Evolutionary conservation across 805 yeast species (phyloP), one percentile per base, ranked within the genome.

Genomic region (Candida tallmaniae): DNA sequence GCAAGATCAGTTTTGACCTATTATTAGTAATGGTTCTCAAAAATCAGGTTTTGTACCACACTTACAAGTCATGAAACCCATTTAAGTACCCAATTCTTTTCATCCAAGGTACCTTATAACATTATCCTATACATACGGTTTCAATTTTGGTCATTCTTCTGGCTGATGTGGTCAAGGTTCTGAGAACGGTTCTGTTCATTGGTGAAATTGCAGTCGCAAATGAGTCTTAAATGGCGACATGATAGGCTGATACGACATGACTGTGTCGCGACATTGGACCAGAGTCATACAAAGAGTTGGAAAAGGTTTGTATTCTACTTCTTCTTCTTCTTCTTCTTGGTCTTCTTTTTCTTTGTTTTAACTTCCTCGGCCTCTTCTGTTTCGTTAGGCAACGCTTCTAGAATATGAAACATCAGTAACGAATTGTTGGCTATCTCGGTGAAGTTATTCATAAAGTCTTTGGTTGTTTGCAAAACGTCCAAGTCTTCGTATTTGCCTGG

Each of bases 1-100:
- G 97, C 96, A 47, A 68, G 69, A 44, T 77, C 68, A 34, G 95
- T 78, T 50, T 73, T 70, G 39, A 86, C 80, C 73, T 65, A 39
- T 21, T 22, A 38, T 34, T 38, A 38, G 40, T 32, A 29, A 7
- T 40, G n/a, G n/a, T n/a, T n/a, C n/a, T n/a, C n/a, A n/a, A n/a
- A n/a, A n/a, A n/a, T n/a, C n/a, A n/a, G n/a, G n/a, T n/a, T n/a
- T n/a, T n/a, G n/a, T n/a, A n/a, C n/a, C n/a, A n/a, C n/a, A n/a
- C n/a, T n/a, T n/a, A n/a, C n/a, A n/a, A n/a, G n/a, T n/a, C n/a
- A n/a, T n/a, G n/a, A n/a, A n/a, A n/a, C n/a, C n/a, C n/a, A n/a
- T n/a, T n/a, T n/a, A n/a, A n/a, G n/a, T n/a, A n/a, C n/a, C n/a
- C n/a, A n/a, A n/a, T n/a, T n/a, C n/a, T n/a, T n/a, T n/a, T n/a